Base-by-base conservation (phyloP, 2,329 filamentous ascomycete species). In the Claviceps capensis region DNA sequence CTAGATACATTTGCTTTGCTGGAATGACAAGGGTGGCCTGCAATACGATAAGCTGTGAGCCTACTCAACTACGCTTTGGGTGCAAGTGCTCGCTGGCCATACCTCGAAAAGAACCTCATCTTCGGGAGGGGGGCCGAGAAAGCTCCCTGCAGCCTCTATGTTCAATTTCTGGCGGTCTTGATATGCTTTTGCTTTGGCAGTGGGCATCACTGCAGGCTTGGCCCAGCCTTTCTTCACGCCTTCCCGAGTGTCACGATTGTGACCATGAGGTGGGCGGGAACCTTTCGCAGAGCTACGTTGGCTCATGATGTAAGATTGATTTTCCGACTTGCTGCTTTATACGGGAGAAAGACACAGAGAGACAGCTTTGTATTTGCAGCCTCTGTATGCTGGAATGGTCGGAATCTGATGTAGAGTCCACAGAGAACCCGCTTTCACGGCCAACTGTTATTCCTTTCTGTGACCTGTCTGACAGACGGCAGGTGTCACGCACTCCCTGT, bases 21-120 rank as follows among this genome's bases (percentile, higher is more conserved):
- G 67, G 61, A 26, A 68, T 56, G 1, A 67, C 60, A 22, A 67
- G 38, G 8, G 53, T 58, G 4, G 56, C 58, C 58, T 65, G 19
- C 3, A 17, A 11, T 11, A 14, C 58, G 57, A 46, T 58, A 52
- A 56, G 44, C 26, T 22, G 11, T 37, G 22, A n/a, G 17, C 36
- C 26, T 11, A n/a, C 50, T 17, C 1, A n/a, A 30, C 5, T 22
- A 36, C 5, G 16, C 8, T 30, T 34, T 36, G 16, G 30, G 11
- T 11, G n/a, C 3, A 13, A 16, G 23, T 14, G 5, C 30, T 42
- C 46, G 16, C 17, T 51, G 23, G n/a, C 46, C 52, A 57, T 52
- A 64, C 65, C 53, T 64, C 56, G 30, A 62, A 56, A 23, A 65
- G 49, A 7, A 54, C 45, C 47, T 46, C 53, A 30, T 55, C 54